Percentiles rank a stretch among this genome's conserved stretches.
phyloP scores from a whole-genome alignment of 371 early-diverging fungal species.

The Haplosporangium sp. region DNA sequence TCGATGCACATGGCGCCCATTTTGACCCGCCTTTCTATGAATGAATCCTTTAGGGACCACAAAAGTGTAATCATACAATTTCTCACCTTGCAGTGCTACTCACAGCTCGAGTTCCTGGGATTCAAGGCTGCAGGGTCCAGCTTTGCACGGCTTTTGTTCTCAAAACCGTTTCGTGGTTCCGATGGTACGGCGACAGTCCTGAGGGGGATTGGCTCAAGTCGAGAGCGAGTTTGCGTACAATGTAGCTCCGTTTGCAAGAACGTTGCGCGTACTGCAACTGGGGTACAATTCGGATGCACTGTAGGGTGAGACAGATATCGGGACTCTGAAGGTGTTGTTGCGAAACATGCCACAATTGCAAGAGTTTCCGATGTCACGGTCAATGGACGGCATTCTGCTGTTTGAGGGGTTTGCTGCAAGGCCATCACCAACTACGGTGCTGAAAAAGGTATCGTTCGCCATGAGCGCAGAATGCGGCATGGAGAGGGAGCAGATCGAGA shows the following conservation, averaged over 20 bases:
- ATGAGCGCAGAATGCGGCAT: slow-evolving; percentile 19
- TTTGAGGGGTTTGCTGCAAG: slow-evolving; percentile 5
- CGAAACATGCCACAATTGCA: slow-evolving; percentile 13
- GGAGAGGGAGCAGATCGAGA: slow-evolving; percentile 15
- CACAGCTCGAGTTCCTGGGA: slow-evolving; percentile 12
- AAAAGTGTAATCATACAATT: slow-evolving; percentile 20
- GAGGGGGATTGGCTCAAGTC: slow-evolving; percentile 9
- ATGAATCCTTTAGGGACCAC: slow-evolving; percentile 18
- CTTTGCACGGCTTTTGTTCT: slow-evolving; percentile 23
- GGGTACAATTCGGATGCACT: slow-evolving; percentile 35
- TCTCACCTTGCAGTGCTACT: slow-evolving; percentile 18
- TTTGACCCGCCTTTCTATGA: slow-evolving; percentile 11
- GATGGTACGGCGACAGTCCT: not conserved
- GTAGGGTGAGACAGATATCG: slow-evolving; percentile 16
- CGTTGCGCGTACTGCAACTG: slow-evolving; percentile 15
- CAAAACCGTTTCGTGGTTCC: not conserved
- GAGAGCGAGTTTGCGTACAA: not conserved
- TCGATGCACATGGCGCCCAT: slow-evolving; percentile 6
- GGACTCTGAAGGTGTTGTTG: slow-evolving; percentile 13
- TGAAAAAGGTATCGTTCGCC: slow-evolving; percentile 20
- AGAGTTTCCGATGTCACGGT: slow-evolving; percentile 15
- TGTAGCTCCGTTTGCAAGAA: slow-evolving; percentile 8
- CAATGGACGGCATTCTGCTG: slow-evolving; percentile 20
- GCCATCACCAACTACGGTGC: not conserved
- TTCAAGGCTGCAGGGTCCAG: slow-evolving; percentile 24